Evolutionary conservation across 768 basidiomycete genomes (phyloP), one percentile per base, ranked within the genome.

Genomic region (Calocera viscosa): DNA sequence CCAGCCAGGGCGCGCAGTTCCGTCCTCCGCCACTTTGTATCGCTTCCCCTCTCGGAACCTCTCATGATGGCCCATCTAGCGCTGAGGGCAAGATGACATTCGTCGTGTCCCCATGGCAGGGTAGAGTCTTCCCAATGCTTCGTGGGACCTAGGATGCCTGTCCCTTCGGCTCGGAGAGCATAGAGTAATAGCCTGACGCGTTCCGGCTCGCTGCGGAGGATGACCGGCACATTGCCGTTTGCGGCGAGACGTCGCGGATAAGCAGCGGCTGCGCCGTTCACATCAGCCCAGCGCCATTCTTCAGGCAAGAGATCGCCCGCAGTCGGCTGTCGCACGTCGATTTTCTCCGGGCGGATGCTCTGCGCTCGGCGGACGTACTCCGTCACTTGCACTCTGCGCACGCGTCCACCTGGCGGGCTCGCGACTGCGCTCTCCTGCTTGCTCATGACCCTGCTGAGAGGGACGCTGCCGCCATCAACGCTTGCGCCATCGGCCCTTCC

Each of bases 11-110:
- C 83, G 1, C 72, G 77, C 2, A 83, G 86, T 73, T 92, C 90
- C 3, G 74, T 76, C 68, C 75, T 78, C 0, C 85, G 86, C 90
- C 90, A 92, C 28, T 82, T 78, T 72, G 89, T 89, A 69, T 79
- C 80, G 68, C 86, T 82, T 41, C 83, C 64, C n/a, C 49, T 64
- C 38, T 68, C 69, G 11, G 47, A 49, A 8, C 38, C 22, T 69
- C 60, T 34, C 49, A 38, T 64, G 43, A 53, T 35, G 40, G 38
- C 33, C 53, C 63, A n/a, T 67, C 69, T 30, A 28, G 32, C 11
- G 69, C 73, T 43, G 80, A 60, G 53, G 5, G 53, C 53, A 30
- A 60, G 11, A 60, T 60, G 53, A 30, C 26, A 60, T 10, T 26
- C 53, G 8, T 60, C 53, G 53, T 22, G 24, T 10, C 26, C 30